Conservation (phyloP, 352 stramenopile species). For the Peronosclerospora sorghi region DNA sequence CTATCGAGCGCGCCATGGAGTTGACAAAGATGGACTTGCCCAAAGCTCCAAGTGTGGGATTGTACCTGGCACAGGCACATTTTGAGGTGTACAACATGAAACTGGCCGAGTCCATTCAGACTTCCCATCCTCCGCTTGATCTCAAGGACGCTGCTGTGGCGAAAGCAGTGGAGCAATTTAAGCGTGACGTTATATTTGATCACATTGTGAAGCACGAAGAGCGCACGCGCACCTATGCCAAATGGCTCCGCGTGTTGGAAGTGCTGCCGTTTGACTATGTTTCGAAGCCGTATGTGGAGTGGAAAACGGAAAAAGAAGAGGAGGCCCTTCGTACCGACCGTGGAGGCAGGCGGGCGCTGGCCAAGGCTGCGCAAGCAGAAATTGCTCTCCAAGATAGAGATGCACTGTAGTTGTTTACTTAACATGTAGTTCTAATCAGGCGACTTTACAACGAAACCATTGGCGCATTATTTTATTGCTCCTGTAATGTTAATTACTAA, state of each 20-base stretch:
- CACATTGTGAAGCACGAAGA: conserved; percentile 81
- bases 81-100: conserved; percentile 84
- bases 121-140: conserved; percentile 51
- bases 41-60: conserved; percentile 75
- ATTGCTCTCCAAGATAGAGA: conserved; percentile 1
- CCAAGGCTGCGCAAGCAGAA: conserved; percentile 19
- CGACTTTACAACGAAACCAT: no score
- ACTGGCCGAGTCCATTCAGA: conserved; percentile 54
- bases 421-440: no score
- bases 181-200: conserved; percentile 62
- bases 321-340: conserved; percentile 28
- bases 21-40: conserved; percentile 81
- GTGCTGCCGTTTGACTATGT: conserved; percentile 62
- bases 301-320: conserved; percentile 73
- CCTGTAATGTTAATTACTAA: no score
- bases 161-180: conserved; percentile 60
- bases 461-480: no score
- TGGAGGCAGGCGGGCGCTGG: conserved; percentile 28
- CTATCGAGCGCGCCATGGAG: conserved; percentile 48
- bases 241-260: conserved; percentile 68
- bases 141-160: conserved; percentile 44
- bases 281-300: conserved; percentile 41
- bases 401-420: no score
- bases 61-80: conserved; percentile 78
- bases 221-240: conserved; percentile 62